Percentiles rank a stretch among this genome's conserved stretches.
These are phyloP conservation scores for Fusarium agapanthi DNA, from an alignment of 2,329 filamentous ascomycete genomes.

Conservation along the genomic window DNA sequence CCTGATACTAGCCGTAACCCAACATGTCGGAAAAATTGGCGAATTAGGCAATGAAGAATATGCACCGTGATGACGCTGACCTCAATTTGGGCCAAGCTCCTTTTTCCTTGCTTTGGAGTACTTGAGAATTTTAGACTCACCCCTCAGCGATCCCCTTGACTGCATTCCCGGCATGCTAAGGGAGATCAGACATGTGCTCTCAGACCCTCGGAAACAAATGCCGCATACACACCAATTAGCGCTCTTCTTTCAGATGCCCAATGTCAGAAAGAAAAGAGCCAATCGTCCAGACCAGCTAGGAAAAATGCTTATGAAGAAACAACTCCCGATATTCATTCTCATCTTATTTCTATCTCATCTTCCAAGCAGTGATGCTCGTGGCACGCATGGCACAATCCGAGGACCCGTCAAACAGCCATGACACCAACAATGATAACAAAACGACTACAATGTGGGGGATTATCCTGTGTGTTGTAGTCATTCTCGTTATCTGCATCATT, in stretches of 20 bases:
- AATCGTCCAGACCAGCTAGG: not conserved
- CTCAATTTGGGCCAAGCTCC: not conserved
- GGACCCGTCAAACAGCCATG: not conserved
- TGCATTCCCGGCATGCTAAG: not conserved
- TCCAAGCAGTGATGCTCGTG: accelerated
- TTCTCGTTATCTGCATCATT: not conserved
- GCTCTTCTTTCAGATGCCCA: not conserved
- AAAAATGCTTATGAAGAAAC: not conserved
- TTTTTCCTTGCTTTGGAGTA: not conserved
- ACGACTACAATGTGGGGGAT: not conserved
- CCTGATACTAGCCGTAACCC: not conserved
- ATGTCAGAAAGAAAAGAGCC: not conserved
- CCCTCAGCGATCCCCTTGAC: not conserved
- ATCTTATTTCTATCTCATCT: not conserved
- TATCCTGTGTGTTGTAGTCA: not conserved
- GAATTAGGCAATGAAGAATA: too few relatives aligned
- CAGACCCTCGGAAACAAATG: not conserved
- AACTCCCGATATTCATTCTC: too few relatives aligned
- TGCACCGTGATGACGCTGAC: not conserved
- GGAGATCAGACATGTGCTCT: not conserved
- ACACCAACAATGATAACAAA: not conserved
- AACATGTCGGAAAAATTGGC: not conserved
- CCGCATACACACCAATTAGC: not conserved
- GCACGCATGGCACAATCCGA: not conserved
- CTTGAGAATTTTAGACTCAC: not conserved